Evolutionary conservation across 495 filamentous ascomycete species (phyloP).

Genomic region (Sphaerosporella brunnea): DNA sequence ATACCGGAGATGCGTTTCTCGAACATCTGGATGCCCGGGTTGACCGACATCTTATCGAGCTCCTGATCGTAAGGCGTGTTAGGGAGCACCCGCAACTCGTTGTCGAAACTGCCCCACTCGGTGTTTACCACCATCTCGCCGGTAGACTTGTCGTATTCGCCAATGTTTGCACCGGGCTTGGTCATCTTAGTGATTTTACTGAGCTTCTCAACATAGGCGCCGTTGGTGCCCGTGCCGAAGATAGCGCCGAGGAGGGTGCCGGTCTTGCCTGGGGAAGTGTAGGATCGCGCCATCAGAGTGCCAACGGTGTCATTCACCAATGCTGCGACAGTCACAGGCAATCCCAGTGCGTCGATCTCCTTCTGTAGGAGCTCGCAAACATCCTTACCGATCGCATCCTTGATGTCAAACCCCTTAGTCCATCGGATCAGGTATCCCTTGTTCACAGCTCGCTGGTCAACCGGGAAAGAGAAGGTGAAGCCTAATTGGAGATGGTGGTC

Average conservation of each 20-base stretch:
- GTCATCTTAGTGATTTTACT: conserved; percentile 48
- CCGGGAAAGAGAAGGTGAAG: conserved; percentile 96
- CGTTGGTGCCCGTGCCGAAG: conserved; percentile 88
- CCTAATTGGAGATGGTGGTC: conserved; percentile 75
- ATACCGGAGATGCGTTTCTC: conserved; percentile 96
- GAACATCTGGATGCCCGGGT: conserved; percentile 96
- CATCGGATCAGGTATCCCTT: conserved; percentile 80
- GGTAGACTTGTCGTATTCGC: conserved; percentile 60
- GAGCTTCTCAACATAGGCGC: conserved; percentile 72
- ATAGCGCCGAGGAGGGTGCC: conserved; percentile 81
- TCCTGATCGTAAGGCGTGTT: conserved; percentile 65
- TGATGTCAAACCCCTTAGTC: conserved; percentile 97
- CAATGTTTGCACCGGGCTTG: conserved; percentile 22
- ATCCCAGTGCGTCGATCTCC: conserved; percentile 72
- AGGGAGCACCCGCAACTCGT: conserved; percentile 69
- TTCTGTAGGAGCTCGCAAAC: conserved; percentile 75
- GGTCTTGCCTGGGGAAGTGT: conserved; percentile 76
- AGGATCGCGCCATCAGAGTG: conserved; percentile 92
- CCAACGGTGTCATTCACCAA: conserved; percentile 96
- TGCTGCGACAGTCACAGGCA: conserved; percentile 83
- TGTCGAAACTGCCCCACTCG: conserved; percentile 98
- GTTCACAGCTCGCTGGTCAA: conserved; percentile 85
- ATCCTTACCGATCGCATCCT: conserved; percentile 81
- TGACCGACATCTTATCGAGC: conserved; percentile 63
- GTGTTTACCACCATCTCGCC: conserved; percentile 96